Base-by-base conservation (phyloP, 371 early-diverging fungal genomes). In the Encephalitozoon intestinalis region DNA sequence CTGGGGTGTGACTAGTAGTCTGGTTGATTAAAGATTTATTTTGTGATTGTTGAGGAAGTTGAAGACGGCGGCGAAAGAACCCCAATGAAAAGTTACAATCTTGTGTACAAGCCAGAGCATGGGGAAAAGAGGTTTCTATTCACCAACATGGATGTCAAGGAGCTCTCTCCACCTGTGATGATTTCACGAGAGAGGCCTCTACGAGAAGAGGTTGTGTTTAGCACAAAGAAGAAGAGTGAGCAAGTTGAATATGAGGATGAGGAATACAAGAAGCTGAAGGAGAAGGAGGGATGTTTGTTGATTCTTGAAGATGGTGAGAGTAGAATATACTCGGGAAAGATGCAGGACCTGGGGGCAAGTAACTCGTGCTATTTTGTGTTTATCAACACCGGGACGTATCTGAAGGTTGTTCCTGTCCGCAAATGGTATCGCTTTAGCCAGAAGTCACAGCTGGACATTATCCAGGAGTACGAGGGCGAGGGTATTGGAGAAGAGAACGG, bases 351-450 rank as follows among this genome's bases (percentile, higher is more conserved):
- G 3, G 30, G 43, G 0, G 73, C 75, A 28, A 72, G 54, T 18
- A 58, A 70, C 2, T 70, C 68, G 1, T 50, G 65, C 11, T 83
- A 84, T 63, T 84, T 81, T 78, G 81, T 74, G 21, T 80, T 84
- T 69, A 71, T 84, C 23, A 70, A 78, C 11, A 69, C 65, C 12
- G 80, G 78, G 25, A 53, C 74, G 6, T 71, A 63, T 49, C 51
- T 81, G 31, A 68, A 78, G 18, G 67, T 84, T 6, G 68, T 82
- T 44, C 72, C 73, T 26, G 67, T 84, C 2, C 37, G 65, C 6
- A 79, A 80, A 28, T 84, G 84, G 84, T 81, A 83, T 75, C 72
- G 75, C 37, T 84, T 84, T 50, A 72, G 75, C 37, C 80, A 78
- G 51, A 82, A 76, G 39, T 67, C 68, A 0, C 66, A 74, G 54